A percentile compares a stretch with the other conserved stretches of the same genome.
Evolutionary conservation across 352 stramenopile genomes (phyloP).

Genomic region (Phytopythium kandeliae): DNA sequence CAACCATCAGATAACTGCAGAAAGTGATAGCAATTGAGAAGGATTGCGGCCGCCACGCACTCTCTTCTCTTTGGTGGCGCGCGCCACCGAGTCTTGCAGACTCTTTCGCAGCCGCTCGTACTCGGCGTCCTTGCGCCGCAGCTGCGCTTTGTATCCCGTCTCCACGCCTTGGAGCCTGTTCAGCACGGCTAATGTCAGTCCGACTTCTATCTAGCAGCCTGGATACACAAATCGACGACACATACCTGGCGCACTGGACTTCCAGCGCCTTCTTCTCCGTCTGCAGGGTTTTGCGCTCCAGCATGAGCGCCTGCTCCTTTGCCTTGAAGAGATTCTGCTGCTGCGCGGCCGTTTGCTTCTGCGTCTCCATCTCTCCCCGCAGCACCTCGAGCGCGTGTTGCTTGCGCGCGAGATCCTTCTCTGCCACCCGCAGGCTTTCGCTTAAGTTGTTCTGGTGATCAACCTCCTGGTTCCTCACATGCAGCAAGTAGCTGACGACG

Average conservation of each 20-base stretch:
- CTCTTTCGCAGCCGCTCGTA: conserved; percentile 71
- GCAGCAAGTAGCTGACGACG: conserved; percentile 63
- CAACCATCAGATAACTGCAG: conserved; percentile 1
- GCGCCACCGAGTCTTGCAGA: conserved; percentile 46
- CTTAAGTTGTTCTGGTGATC: conserved; percentile 41
- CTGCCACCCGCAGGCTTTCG: conserved; percentile 29
- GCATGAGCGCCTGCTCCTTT: conserved; percentile 43
- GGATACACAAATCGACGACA: background rate
- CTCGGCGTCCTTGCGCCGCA: conserved; percentile 68
- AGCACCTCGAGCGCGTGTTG: conserved; percentile 38
- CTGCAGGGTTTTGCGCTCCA: conserved; percentile 45
- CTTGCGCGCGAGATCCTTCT: conserved; percentile 56
- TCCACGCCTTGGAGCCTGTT: conserved; percentile 66
- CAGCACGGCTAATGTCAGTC: too few species aligned
- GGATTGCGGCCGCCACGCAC: conserved; percentile 17
- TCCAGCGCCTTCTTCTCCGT: conserved; percentile 66
- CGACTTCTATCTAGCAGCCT: too few species aligned
- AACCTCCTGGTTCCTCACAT: conserved; percentile 45
- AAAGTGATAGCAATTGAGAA: conserved; percentile 1
- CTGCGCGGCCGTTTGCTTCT: conserved; percentile 42
- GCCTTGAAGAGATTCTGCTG: conserved; percentile 60
- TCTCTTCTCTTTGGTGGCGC: conserved; percentile 49
- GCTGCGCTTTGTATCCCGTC: conserved; percentile 65
- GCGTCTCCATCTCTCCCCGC: conserved; percentile 35
- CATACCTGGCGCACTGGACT: conserved; percentile 51